Conservation (phyloP, 352 stramenopile species). For the Phytophthora podocarpi region DNA sequence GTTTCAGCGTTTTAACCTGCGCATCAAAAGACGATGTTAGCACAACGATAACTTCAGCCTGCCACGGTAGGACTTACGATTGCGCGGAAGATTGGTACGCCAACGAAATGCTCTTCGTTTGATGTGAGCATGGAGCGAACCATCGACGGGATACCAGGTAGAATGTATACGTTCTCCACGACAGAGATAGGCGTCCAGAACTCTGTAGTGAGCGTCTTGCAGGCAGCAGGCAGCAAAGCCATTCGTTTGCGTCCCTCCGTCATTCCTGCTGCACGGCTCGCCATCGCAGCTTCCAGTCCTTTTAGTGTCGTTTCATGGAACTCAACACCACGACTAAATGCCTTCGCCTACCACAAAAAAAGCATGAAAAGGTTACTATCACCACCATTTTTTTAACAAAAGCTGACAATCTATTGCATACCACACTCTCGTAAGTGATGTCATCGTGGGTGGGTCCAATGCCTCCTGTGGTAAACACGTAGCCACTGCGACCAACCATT, state of each 20-base stretch:
- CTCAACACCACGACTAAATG: constrained; percentile 71
- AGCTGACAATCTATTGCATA: constrained; percentile 20
- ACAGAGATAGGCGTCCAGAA: constrained; percentile 80
- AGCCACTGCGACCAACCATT: constrained; percentile 72
- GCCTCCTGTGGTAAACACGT: constrained; percentile 86
- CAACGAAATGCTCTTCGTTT: constrained; percentile 81
- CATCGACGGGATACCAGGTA: constrained; percentile 83
- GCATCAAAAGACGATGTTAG: constrained; percentile 5
- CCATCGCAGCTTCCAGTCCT: constrained; percentile 53
- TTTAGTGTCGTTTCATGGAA: constrained; percentile 71
- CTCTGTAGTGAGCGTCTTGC: constrained; percentile 54
- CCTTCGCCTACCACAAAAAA: constrained; percentile 55
- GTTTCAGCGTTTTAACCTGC: constrained; percentile 70
- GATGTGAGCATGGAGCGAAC: constrained; percentile 82
- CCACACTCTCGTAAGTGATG: constrained; percentile 88
- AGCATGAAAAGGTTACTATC: constrained; percentile 1
- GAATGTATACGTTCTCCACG: constrained; percentile 85
- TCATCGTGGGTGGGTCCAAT: constrained; percentile 89
- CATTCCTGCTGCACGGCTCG: constrained; percentile 41
- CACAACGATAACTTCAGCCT: no score
- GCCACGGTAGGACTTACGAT: constrained; percentile 69
- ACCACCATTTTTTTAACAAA: neutral
- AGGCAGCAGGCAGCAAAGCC: constrained; percentile 67
- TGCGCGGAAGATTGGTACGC: constrained; percentile 75
- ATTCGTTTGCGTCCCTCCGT: constrained; percentile 80